Conservation (phyloP, 345 rosid species). For the Pugionium dolabratum region DNA sequence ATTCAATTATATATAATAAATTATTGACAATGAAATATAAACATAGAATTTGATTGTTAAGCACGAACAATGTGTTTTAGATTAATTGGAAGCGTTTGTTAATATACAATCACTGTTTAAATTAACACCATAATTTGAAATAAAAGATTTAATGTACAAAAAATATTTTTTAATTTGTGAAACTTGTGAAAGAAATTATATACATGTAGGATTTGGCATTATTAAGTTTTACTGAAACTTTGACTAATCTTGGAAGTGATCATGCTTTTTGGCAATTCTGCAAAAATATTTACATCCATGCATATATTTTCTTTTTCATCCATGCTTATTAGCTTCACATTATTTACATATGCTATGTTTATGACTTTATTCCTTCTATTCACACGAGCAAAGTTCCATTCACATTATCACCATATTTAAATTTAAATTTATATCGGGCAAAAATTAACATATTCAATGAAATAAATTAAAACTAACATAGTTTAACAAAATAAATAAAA, state of each 20-base stretch:
- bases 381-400: too few relatives aligned
- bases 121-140: background rate
- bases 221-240: background rate
- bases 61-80: conserved; percentile 15
- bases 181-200: background rate
- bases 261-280: too few relatives aligned
- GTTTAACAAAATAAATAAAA: too few relatives aligned
- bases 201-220: background rate
- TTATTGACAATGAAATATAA: conserved; percentile 11
- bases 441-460: too few relatives aligned
- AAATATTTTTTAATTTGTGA: background rate
- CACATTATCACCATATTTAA: too few relatives aligned
- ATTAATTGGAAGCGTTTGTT: conserved; percentile 4
- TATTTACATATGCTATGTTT: too few relatives aligned
- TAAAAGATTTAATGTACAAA: background rate
- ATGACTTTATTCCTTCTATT: too few relatives aligned
- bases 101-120: conserved; percentile 1
- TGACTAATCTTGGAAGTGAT: background rate
- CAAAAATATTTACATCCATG: too few relatives aligned
- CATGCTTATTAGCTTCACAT: too few relatives aligned
- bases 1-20: conserved; percentile 6
- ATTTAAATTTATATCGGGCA: too few relatives aligned
- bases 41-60: conserved; percentile 12
- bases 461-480: too few relatives aligned
- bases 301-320: too few relatives aligned